phyloP scores from a whole-genome alignment of 2,329 filamentous ascomycete species.

The Bipolaris sorokiniana region DNA sequence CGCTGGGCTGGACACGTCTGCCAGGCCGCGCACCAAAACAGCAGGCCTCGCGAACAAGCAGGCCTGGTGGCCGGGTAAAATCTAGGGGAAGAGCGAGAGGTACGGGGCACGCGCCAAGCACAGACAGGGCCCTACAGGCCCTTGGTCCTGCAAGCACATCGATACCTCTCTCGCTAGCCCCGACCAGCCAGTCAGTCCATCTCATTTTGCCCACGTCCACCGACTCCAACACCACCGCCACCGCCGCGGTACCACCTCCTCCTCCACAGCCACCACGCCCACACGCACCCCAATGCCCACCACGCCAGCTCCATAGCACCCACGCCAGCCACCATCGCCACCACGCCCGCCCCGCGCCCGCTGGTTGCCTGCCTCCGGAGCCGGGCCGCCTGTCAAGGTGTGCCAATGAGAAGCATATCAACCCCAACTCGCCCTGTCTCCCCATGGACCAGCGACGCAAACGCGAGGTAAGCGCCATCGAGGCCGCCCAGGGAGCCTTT shows the following conservation, averaged over 20 bases:
- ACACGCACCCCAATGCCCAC: too few species aligned
- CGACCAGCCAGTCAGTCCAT: constrained; percentile 1
- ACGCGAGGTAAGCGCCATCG: constrained; percentile 33
- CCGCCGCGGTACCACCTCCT: constrained; percentile 6
- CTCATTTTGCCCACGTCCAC: constrained; percentile 17
- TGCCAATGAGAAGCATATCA: constrained; percentile 20
- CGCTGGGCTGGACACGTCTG: not conserved
- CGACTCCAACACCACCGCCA: constrained; percentile 12
- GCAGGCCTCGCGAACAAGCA: not conserved
- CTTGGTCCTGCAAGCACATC: constrained; percentile 3
- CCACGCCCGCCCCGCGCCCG: constrained; percentile 17
- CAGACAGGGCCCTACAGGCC: not conserved
- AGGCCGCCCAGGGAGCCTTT: constrained; percentile 22
- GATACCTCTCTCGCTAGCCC: constrained; percentile 6
- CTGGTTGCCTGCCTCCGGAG: constrained; percentile 17
- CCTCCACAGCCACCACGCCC: not conserved
- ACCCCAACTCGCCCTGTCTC: constrained; percentile 3
- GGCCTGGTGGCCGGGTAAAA: constrained; percentile 3
- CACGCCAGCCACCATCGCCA: constrained; percentile 11
- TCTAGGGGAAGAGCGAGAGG: not conserved
- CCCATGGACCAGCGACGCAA: constrained; percentile 41
- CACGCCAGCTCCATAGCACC: not conserved
- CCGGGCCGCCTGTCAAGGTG: constrained; percentile 20
- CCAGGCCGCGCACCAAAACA: not conserved
- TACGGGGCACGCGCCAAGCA: constrained; percentile 1